These are phyloP conservation scores for Casaregolazyma lundiana DNA, from an alignment of 1,139 yeast genomes.

Conservation along the genomic window DNA sequence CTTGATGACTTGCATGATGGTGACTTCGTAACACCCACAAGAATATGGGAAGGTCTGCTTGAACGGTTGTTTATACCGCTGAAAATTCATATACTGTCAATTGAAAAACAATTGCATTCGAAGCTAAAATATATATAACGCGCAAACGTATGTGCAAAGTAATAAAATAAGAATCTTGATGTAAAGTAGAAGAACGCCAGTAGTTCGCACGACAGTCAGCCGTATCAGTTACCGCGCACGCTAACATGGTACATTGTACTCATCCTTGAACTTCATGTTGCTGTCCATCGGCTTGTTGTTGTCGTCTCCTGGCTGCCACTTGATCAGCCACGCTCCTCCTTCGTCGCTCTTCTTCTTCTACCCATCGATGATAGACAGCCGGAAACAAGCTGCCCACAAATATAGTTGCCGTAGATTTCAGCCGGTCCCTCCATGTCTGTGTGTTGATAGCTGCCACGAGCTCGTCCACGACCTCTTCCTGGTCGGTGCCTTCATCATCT, in stretches of 20 bases:
- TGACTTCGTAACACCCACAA: too few species aligned
- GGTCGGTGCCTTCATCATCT: not conserved
- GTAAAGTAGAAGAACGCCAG: not conserved
- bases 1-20: too few species aligned
- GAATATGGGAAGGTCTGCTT: too few species aligned
- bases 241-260: too few species aligned
- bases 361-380: slow-evolving; percentile 25
- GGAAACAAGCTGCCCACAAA: slow-evolving; percentile 26
- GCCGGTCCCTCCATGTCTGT: slow-evolving; percentile 4
- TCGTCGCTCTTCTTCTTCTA: slow-evolving; percentile 20
- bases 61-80: too few species aligned
- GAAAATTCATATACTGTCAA: too few species aligned
- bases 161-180: not conserved
- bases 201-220: too few species aligned
- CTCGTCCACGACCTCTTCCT: slow-evolving; percentile 1
- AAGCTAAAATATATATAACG: not conserved
- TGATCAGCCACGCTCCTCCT: slow-evolving; percentile 17
- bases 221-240: too few species aligned
- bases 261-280: not conserved
- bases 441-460: slow-evolving; percentile 8
- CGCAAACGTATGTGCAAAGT: not conserved
- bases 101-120: not conserved
- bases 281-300: not conserved
- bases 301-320: slow-evolving; percentile 10
- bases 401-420: slow-evolving; percentile 15